Conservation (phyloP, 257 asterid species). For the Lithospermum erythrorhizon region DNA sequence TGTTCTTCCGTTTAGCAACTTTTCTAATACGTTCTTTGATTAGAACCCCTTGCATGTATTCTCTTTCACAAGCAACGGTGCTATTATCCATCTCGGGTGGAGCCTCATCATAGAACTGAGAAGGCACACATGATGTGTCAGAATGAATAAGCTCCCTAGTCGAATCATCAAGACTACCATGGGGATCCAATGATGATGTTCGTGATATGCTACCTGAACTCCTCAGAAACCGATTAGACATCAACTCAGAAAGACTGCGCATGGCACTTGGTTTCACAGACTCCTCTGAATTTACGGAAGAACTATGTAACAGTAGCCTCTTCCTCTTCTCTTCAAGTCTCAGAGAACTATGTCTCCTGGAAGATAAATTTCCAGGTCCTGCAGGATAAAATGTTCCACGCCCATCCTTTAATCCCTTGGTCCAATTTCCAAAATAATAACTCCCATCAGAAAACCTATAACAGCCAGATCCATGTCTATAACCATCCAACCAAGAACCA, state of each 20-base stretch:
- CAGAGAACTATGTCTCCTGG: slow-evolving; percentile 28
- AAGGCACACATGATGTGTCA: slow-evolving; percentile 33
- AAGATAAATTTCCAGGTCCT: slow-evolving; percentile 34
- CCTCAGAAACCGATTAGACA: slow-evolving; percentile 37
- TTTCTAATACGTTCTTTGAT: slow-evolving; percentile 57
- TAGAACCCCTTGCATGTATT: slow-evolving; percentile 95
- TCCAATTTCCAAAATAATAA: slow-evolving; percentile 89
- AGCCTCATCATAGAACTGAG: slow-evolving; percentile 38
- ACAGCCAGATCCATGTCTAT: slow-evolving; percentile 74
- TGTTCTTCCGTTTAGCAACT: slow-evolving; percentile 38
- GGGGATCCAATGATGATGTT: slow-evolving; percentile 32
- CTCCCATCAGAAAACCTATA: slow-evolving; percentile 72
- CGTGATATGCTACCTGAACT: slow-evolving; percentile 38
- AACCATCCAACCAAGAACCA: slow-evolving; percentile 81
- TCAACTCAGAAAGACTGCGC: slow-evolving; percentile 53
- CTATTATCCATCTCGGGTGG: slow-evolving; percentile 32
- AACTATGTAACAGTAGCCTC: slow-evolving; percentile 28
- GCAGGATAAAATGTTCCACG: slow-evolving; percentile 79
- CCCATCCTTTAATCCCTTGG: slow-evolving; percentile 85
- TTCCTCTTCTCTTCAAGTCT: slow-evolving; percentile 34
- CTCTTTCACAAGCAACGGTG: slow-evolving; percentile 71
- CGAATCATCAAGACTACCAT: slow-evolving; percentile 21
- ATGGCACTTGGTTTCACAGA: slow-evolving; percentile 31
- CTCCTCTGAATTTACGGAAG: slow-evolving; percentile 32
- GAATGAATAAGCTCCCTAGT: slow-evolving; percentile 22